Percentiles rank a stretch among this genome's conserved stretches.
Evolutionary conservation across 495 filamentous ascomycete species (phyloP).

Genomic region (Peziza echinospora): DNA sequence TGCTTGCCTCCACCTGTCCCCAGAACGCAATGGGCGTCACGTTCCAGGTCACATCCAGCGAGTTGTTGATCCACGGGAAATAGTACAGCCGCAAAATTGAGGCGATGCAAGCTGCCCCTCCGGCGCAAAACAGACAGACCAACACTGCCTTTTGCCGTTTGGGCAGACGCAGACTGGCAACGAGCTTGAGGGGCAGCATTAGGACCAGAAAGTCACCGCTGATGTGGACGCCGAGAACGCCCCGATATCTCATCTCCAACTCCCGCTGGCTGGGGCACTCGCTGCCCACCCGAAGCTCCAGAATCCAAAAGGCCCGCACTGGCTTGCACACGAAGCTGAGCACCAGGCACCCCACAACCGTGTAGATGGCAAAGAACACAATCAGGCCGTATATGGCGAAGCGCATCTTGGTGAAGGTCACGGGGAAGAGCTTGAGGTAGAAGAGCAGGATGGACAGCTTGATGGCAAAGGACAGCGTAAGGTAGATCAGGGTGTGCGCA

Average conservation of each 20-base stretch:
- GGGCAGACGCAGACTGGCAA: slow-evolving; percentile 19
- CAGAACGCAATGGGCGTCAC: not conserved
- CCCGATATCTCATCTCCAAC: slow-evolving; percentile 11
- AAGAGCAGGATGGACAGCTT: slow-evolving; percentile 16
- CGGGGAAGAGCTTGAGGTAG: slow-evolving; percentile 11
- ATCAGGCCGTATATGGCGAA: slow-evolving; percentile 7
- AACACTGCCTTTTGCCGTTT: slow-evolving; percentile 18
- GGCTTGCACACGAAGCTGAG: slow-evolving; percentile 13
- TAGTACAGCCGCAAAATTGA: slow-evolving; percentile 8
- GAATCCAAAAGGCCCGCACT: slow-evolving; percentile 10
- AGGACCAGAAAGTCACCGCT: slow-evolving; percentile 21
- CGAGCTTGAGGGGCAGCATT: slow-evolving; percentile 19
- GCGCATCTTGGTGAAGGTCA: slow-evolving; percentile 2
- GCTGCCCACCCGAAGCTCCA: slow-evolving; percentile 4
- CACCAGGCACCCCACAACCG: slow-evolving; percentile 5
- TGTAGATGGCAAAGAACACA: slow-evolving; percentile 11
- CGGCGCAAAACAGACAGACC: slow-evolving; percentile 21
- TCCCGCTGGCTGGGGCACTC: slow-evolving; percentile 7
- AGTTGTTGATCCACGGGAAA: slow-evolving; percentile 9
- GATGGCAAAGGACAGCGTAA: slow-evolving; percentile 8
- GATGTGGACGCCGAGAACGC: slow-evolving; percentile 15
- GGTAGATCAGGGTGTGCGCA: slow-evolving; percentile 13
- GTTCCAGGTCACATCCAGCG: slow-evolving; percentile 14
- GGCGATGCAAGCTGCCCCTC: slow-evolving; percentile 16
- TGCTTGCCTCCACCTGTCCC: not conserved